Evolutionary conservation across 2,329 filamentous ascomycete species (phyloP).

Genomic region (Penicillium crustosum): DNA sequence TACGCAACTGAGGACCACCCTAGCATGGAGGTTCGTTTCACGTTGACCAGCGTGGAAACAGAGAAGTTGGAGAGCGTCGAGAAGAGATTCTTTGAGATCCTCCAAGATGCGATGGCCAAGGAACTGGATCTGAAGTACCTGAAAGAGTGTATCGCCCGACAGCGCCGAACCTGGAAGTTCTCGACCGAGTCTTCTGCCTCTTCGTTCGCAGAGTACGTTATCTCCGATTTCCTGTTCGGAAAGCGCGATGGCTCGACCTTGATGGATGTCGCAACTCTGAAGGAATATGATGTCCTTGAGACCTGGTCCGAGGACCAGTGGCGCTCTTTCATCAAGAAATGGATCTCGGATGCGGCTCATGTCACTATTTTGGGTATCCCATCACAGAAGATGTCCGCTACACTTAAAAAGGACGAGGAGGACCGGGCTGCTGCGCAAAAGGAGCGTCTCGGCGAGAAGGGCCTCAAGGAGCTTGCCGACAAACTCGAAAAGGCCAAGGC

Average conservation of each 20-base stretch:
- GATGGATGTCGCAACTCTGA: constrained; percentile 54
- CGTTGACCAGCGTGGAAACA: constrained; percentile 81
- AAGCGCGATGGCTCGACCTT: constrained; percentile 77
- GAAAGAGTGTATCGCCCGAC: constrained; percentile 78
- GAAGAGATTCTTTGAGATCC: constrained; percentile 77
- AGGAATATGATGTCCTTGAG: constrained; percentile 66
- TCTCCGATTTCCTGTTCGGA: constrained; percentile 90
- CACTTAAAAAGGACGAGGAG: constrained; percentile 78
- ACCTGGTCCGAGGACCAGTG: constrained; percentile 82
- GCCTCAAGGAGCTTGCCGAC: constrained; percentile 70
- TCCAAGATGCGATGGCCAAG: constrained; percentile 73
- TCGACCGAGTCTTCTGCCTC: constrained; percentile 77
- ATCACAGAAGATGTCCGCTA: constrained; percentile 73
- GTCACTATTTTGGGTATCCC: constrained; percentile 86
- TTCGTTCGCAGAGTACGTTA: constrained; percentile 81
- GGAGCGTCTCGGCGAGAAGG: constrained; percentile 75
- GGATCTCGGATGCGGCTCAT: constrained; percentile 81
- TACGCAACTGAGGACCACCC: constrained; percentile 78
- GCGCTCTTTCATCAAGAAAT: constrained; percentile 77
- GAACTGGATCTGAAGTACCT: constrained; percentile 89
- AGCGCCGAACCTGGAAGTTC: constrained; percentile 78
- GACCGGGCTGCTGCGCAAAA: constrained; percentile 76
- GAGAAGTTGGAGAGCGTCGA: constrained; percentile 82
- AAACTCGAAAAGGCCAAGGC: constrained; percentile 80
- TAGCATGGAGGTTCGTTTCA: constrained; percentile 80